Base-by-base conservation (phyloP, 2,329 filamentous ascomycete species). In the Monosporascus sp. region DNA sequence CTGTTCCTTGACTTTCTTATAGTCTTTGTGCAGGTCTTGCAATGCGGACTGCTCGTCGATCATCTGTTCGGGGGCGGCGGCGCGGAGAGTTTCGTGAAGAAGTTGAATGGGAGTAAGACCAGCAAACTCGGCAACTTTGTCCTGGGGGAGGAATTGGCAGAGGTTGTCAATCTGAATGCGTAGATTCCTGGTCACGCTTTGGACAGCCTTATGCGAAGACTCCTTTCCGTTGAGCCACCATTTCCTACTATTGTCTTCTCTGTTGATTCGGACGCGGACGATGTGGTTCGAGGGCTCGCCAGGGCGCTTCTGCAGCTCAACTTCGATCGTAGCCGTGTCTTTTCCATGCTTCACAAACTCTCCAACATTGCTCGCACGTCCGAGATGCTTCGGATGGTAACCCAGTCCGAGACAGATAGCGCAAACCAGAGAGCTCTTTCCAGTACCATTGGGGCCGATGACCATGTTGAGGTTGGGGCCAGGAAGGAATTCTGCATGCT, bases 401-500 rank as follows among this genome's bases (percentile, higher is more conserved):
- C 94, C 94, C 26, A 99, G 75, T 2, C 94, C 94, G 16, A 99
- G 74, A 66, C 94, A 97, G 61, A 99, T 96, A 45, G 94, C 94
- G 72, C 94, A 99, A 44, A 99, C 93, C 26, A 99, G 78, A 0
- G 94, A 97, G 72, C 93, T 97, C 73, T 99, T 99, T 52, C 94
- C 94, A 0, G 94, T 97, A 37, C 94, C 94, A 65, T 99, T 99
- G n/a, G 94, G 94, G 0, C 94, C 94, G 62, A 99, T 96, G 51
- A 99, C 87, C 93, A 99, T 97, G 69, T 99, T 99, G 65, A 99
- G 72, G 67, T 89, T 93, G 1, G 94, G 93, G 0, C 94, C 94
- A 14, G 91, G 91, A 54, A 87, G 84, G 70, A 97, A 97, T 60
- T 96, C 92, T 52, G 91, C 93, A 51, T 87, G 85, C 49, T 89